phyloP scores from a whole-genome alignment of 2,329 filamentous ascomycete species.

The Endocalyx cinctus region DNA sequence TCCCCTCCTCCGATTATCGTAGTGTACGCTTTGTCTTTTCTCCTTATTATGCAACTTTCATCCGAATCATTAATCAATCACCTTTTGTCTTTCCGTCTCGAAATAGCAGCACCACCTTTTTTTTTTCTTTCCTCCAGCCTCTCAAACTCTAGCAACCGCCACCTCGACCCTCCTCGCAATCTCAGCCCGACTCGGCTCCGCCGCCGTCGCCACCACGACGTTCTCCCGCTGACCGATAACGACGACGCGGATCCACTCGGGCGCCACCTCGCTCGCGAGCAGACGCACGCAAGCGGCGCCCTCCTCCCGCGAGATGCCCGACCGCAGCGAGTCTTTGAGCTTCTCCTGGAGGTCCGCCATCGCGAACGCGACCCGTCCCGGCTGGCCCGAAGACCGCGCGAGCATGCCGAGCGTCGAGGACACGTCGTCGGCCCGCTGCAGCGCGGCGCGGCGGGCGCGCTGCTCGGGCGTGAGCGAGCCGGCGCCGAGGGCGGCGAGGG shows the following conservation, averaged over 20 bases:
- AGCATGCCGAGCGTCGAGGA: conserved; percentile 64
- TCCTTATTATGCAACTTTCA: too few species aligned
- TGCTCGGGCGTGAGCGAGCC: conserved; percentile 48
- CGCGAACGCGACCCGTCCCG: conserved; percentile 59
- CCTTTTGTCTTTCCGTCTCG: too few species aligned
- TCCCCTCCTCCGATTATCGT: too few species aligned
- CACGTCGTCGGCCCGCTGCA: conserved; percentile 65
- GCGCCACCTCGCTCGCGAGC: conserved; percentile 50
- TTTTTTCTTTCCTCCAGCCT: too few species aligned
- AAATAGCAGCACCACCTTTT: too few species aligned
- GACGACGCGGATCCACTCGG: conserved; percentile 52
- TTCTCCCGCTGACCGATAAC: conserved; percentile 50
- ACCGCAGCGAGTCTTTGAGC: conserved; percentile 62
- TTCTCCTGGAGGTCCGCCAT: conserved; percentile 60
- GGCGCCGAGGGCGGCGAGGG: neutral
- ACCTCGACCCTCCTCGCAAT: conserved; percentile 26
- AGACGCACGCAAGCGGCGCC: conserved; percentile 45
- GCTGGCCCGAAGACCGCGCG: conserved; percentile 36
- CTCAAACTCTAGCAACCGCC: conserved; percentile 13
- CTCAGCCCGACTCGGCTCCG: conserved; percentile 28
- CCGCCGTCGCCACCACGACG: conserved; percentile 47
- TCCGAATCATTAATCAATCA: too few species aligned
- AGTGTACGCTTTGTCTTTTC: too few species aligned
- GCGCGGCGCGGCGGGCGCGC: conserved; percentile 57
- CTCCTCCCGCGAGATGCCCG: conserved; percentile 50